These are phyloP conservation scores for Boletus bicolor DNA, from an alignment of 768 basidiomycete genomes.

Conservation along the genomic window DNA sequence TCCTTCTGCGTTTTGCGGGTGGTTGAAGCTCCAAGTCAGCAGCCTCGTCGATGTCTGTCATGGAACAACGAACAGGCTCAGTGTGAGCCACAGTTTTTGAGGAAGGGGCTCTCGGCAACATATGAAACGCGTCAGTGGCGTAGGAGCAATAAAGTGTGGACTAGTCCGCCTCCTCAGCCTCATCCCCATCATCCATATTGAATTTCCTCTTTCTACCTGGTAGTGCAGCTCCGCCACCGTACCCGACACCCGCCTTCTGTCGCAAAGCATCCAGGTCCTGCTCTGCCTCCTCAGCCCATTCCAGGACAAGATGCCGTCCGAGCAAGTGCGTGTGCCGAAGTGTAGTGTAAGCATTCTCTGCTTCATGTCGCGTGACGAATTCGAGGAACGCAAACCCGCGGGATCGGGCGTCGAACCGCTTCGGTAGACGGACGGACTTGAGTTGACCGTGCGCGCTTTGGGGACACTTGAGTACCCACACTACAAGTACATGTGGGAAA, in stretches of 20 bases:
- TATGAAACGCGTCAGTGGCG: constrained; percentile 3
- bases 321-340: constrained; percentile 94
- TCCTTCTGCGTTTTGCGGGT: constrained; percentile 6
- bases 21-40: constrained; percentile 1
- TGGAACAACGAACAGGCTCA: not conserved
- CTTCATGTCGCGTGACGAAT: constrained; percentile 85
- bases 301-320: constrained; percentile 89
- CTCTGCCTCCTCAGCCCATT: constrained; percentile 88
- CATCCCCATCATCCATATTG: constrained; percentile 44
- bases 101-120: not conserved
- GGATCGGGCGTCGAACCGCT: constrained; percentile 83
- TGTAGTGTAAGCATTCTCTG: constrained; percentile 82
- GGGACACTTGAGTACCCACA: not conserved
- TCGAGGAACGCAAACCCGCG: constrained; percentile 98
- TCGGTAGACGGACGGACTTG: constrained; percentile 91
- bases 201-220: constrained; percentile 78
- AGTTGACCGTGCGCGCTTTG: constrained; percentile 83
- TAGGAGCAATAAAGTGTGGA: not conserved
- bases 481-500: constrained; percentile 12
- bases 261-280: constrained; percentile 74
- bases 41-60: not conserved
- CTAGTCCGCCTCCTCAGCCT: constrained; percentile 29
- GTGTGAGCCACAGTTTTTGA: not conserved
- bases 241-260: constrained; percentile 77
- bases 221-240: constrained; percentile 61